These are phyloP conservation scores for Symbiodinium natans DNA, from an alignment of 73 alveolate genomes.

Conservation along the genomic window DNA sequence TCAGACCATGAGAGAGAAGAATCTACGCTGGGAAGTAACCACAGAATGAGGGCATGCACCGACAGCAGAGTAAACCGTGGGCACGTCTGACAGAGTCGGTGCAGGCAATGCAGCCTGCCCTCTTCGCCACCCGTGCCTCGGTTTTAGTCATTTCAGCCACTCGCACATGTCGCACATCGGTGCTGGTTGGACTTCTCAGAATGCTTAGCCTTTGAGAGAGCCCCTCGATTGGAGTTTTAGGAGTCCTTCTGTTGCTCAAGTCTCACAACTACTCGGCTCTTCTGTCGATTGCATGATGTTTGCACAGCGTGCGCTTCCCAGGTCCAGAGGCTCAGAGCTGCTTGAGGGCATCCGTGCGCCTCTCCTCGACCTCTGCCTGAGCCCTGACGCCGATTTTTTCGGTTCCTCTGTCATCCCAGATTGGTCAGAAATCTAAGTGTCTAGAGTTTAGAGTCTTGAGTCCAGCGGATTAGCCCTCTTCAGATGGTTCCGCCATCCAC, in stretches of 20 bases:
- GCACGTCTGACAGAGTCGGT: too few species aligned
- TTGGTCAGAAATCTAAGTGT: too few species aligned
- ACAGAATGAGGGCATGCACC: background rate
- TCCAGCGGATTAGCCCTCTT: background rate
- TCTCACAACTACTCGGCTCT: background rate
- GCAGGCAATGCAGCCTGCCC: background rate
- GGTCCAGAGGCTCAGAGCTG: background rate
- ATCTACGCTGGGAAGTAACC: background rate
- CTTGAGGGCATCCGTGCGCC: background rate
- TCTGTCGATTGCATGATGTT: background rate
- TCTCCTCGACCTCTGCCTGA: background rate
- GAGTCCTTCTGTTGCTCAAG: too few species aligned
- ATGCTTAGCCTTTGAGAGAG: too few species aligned
- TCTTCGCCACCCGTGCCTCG: conserved; percentile 10
- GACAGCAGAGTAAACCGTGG: too few species aligned
- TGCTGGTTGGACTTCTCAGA: too few species aligned
- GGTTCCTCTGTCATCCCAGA: too few species aligned
- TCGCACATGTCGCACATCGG: too few species aligned
- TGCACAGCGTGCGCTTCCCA: background rate
- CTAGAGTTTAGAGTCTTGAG: too few species aligned
- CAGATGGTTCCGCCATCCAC: conserved; percentile 20
- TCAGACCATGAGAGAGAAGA: background rate
- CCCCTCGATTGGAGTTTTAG: too few species aligned
- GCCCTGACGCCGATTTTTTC: too few species aligned
- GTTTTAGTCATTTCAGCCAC: too few species aligned